Base-by-base conservation (phyloP, 1,139 yeast genomes). In the Meyerozyma elateridarum region DNA sequence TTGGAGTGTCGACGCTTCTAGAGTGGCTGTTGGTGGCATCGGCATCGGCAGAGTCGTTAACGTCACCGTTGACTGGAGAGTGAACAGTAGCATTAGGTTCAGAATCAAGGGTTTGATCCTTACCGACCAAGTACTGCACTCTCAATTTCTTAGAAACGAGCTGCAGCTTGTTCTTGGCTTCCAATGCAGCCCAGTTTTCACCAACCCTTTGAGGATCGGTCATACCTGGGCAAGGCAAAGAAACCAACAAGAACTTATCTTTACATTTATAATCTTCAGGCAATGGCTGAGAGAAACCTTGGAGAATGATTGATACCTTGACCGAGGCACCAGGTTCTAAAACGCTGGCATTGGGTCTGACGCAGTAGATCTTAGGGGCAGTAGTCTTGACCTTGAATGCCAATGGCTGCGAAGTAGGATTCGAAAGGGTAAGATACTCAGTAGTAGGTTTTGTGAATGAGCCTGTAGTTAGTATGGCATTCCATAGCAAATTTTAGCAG, bases 331-430 rank as follows among this genome's bases (percentile, higher is more conserved):
- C 93, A 9, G 97, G 91, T 25, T 68, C 71, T 36, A 91, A 70
- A 25, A 82, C 62, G 17, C 94, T 77, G 36, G 96, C 93, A 58
- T 89, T 91, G 38, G 98, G 98, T 61, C 96, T 81, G 35, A 91
- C 97, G 59, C 96, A 85, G 67, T 89, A 85, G 56, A 87, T 72
- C 59, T 85, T 89, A 38, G 99, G 99, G 9, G 97, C 96, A 7
- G 99, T 91, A 31, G 99, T 91, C 64, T 91, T 93, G 52, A 93
- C 96, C 67, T 93, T 93, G 70, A 87, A 91, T 20, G 96, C 96
- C 51, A 76, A 62, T 31, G 82, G 72, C 25, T 77, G 64, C 20
- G 63, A 56, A 15, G 85, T 61, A 36, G 76, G 73, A 64, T 91
- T 91, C 38, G 74, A 67, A 49, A 89, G 76, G 33, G 73, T 65